phyloP scores from a whole-genome alignment of 2,329 filamentous ascomycete genomes.

The Talaromyces sp. region DNA sequence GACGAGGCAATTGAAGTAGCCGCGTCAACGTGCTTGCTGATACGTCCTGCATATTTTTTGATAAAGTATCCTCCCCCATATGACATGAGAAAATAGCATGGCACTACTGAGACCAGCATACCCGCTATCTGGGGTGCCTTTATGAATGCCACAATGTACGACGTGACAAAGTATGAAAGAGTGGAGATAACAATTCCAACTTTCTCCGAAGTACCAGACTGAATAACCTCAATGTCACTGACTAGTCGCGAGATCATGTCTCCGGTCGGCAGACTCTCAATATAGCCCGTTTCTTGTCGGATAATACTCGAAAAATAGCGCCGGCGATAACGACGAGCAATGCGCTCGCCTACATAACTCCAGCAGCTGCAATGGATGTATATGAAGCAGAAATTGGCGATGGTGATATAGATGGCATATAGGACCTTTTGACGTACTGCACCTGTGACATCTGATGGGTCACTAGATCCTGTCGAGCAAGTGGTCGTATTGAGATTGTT shows the following conservation, averaged over 20 bases:
- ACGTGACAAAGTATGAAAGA: conserved; percentile 66
- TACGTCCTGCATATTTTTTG: conserved; percentile 50
- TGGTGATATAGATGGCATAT: conserved; percentile 64
- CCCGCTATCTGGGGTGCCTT: conserved; percentile 64
- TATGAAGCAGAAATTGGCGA: conserved; percentile 64
- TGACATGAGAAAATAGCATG: conserved; percentile 63
- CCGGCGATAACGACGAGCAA: conserved; percentile 64
- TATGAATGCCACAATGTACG: conserved; percentile 68
- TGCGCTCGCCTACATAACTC: conserved; percentile 64
- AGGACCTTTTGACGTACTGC: conserved; percentile 55
- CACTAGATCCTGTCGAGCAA: conserved; percentile 21
- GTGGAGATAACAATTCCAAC: conserved; percentile 66
- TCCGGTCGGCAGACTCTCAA: conserved; percentile 63
- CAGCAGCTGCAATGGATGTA: conserved; percentile 67
- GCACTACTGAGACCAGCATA: conserved; percentile 65
- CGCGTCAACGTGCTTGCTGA: conserved; percentile 56
- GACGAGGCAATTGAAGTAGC: conserved; percentile 66
- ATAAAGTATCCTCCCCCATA: conserved; percentile 58
- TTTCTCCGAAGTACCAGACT: conserved; percentile 70
- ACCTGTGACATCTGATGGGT: conserved; percentile 12
- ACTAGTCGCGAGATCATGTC: conserved; percentile 66
- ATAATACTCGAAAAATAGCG: conserved; percentile 62
- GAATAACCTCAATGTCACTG: conserved; percentile 66
- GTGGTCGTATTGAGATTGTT: conserved; percentile 40
- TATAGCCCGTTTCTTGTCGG: conserved; percentile 65